Evolutionary conservation across 176 grass and related monocot species (phyloP).

Genomic region (Paspalum notatum): DNA sequence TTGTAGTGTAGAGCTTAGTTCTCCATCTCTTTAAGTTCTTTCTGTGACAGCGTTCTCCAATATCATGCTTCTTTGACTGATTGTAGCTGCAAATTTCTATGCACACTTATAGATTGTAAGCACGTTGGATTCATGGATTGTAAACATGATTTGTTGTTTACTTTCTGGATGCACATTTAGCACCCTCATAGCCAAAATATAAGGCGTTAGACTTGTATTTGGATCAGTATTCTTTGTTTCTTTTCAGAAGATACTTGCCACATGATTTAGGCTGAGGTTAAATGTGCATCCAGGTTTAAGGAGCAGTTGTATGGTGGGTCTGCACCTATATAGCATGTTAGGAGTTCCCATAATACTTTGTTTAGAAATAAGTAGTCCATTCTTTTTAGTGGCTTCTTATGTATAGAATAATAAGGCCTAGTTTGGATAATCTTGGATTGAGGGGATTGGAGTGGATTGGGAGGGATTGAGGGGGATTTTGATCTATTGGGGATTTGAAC

Average conservation of each 20-base stretch:
- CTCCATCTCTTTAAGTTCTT: neutral
- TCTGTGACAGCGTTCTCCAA: slow-evolving; percentile 13
- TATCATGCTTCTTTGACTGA: slow-evolving; percentile 19
- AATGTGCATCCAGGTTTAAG: slow-evolving; percentile 7
- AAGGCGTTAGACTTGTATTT: neutral
- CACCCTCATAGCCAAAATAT: neutral
- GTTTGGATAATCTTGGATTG: too few relatives aligned
- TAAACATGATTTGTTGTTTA: slow-evolving; percentile 19
- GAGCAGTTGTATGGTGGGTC: slow-evolving; percentile 8
- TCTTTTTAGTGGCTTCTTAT: slow-evolving; percentile 9
- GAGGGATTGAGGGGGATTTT: too few relatives aligned
- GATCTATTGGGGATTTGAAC: too few relatives aligned
- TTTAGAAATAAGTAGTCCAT: neutral
- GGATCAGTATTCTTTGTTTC: slow-evolving; percentile 4
- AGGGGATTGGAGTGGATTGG: too few relatives aligned
- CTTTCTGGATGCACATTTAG: slow-evolving; percentile 15
- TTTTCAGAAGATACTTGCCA: neutral
- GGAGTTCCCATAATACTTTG: neutral
- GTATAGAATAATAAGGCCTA: too few relatives aligned
- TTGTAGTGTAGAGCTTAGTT: slow-evolving; percentile 46
- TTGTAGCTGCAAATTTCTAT: slow-evolving; percentile 10
- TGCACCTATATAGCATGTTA: neutral
- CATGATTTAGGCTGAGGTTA: neutral
- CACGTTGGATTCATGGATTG: neutral
- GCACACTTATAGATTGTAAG: slow-evolving; percentile 10